Base-by-base conservation (phyloP, 2,329 filamentous ascomycete species). In the Lecanicillium sp. region DNA sequence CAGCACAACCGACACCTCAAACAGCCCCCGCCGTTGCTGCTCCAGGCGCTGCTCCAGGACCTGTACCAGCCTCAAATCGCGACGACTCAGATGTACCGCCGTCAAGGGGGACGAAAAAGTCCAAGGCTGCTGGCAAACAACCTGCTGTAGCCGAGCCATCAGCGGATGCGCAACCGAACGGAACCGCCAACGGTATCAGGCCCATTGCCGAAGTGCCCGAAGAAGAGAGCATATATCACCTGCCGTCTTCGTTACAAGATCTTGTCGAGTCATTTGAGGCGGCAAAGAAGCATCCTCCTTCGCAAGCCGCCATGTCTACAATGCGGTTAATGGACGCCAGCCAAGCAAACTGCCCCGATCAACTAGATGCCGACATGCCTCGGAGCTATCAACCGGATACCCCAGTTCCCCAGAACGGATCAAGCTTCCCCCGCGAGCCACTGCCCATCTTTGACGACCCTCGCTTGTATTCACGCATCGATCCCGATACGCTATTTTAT, bases 401-500 rank as follows among this genome's bases (percentile, higher is more conserved):
- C 47, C 84, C 83, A 18, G 85, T 86, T 61, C 80, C 83, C 51
- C 65, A 70, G 9, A 84, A 84, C 5, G 81, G 81, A 3, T 70
- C 85, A 7, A 85, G 92, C 49, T 98, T 94, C 60, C 92, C 92
- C 6, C 87, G 94, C 55, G 88, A 95, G 56, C 84, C 89, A n/a
- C 70, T 95, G 30, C 68, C 83, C 3, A 87, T 96, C 47, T 90
- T 96, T 51, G 88, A 95, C 51, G 88, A 98, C 60, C 85, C 87
- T 25, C 73, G 85, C 33, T 65, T 98, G 44, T 98, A 95, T 62
- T 76, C 77, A 18, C 77, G 86, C 42, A 90, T 98, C 44, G 92
- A 98, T 54, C 88, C 89, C 1, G 92, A 98, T 56, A 95, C 90
- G 20, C 71, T 98, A 9, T 98, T 98, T 64, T 98, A 98, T 64